Evolutionary conservation across 805 yeast species (phyloP).

Genomic region (Metschnikowia noctiluminum): DNA sequence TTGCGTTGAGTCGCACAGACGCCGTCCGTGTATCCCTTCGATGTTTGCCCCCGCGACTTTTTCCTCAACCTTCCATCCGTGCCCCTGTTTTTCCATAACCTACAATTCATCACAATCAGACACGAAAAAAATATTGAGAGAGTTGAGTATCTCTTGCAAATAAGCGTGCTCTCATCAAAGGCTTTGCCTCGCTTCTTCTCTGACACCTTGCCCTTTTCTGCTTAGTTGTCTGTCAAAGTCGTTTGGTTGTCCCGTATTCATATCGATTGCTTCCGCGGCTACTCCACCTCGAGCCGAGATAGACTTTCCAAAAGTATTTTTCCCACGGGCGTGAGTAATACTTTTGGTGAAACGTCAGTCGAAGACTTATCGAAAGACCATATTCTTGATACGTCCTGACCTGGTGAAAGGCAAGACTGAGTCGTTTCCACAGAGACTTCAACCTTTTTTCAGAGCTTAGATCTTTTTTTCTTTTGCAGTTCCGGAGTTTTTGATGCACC

Average conservation of each 20-base stretch:
- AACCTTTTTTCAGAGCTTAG: not conserved
- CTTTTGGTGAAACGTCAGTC: too few species aligned
- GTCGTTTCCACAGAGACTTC: not conserved
- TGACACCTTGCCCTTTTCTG: not conserved
- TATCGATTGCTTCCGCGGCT: constrained; percentile 1
- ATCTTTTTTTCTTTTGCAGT: not conserved
- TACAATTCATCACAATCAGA: constrained; percentile 1
- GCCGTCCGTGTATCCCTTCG: constrained; percentile 5
- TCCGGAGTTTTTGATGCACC: not conserved
- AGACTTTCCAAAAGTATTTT: not conserved
- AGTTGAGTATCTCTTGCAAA: not conserved
- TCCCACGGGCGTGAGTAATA: not conserved
- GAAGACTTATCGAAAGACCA: too few species aligned
- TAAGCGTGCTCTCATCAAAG: constrained; percentile 2
- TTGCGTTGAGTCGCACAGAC: constrained; percentile 1
- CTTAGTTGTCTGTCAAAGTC: not conserved
- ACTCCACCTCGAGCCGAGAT: not conserved
- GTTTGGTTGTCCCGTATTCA: not conserved
- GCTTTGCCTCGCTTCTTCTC: constrained; percentile 7
- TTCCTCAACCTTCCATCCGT: constrained; percentile 9
- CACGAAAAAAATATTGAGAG: not conserved
- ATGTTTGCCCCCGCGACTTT: constrained; percentile 9
- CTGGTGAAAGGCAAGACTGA: not conserved
- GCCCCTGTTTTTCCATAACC: not conserved
- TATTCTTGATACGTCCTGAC: too few species aligned